These are phyloP conservation scores for Heritiera fomes DNA, from an alignment of 345 rosid species.

Conservation along the genomic window DNA sequence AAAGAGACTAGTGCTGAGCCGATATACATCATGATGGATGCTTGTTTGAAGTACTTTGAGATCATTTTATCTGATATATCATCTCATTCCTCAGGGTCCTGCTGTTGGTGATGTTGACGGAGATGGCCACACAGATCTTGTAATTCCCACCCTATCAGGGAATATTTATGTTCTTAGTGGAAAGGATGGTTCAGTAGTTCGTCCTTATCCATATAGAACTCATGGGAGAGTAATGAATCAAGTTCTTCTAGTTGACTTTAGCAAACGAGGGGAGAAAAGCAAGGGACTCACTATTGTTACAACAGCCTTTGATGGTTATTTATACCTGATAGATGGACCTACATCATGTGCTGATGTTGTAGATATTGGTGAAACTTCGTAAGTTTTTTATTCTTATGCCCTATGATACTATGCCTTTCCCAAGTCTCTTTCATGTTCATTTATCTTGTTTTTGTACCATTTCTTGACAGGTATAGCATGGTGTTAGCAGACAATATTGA, in stretches of 20 bases:
- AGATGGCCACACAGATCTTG: conserved; percentile 93
- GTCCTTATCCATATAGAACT: conserved; percentile 94
- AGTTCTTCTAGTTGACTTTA: conserved; percentile 89
- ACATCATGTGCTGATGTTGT: conserved; percentile 96
- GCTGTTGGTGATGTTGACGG: conserved; percentile 95
- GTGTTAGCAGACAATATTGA: conserved; percentile 98
- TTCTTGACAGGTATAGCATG: conserved; percentile 81
- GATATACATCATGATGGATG: not conserved
- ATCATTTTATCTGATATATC: not conserved
- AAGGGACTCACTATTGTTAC: conserved; percentile 90
- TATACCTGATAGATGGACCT: conserved; percentile 96
- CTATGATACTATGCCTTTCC: conserved; percentile 19
- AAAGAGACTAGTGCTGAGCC: not conserved
- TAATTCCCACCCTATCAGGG: conserved; percentile 90
- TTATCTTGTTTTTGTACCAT: conserved; percentile 21
- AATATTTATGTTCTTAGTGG: conserved; percentile 91
- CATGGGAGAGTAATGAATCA: conserved; percentile 99
- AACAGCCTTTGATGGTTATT: conserved; percentile 93
- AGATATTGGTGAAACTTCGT: conserved; percentile 99
- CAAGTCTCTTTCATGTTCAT: conserved; percentile 14
- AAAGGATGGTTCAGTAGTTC: conserved; percentile 83
- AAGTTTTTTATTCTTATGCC: conserved; percentile 34
- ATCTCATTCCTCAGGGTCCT: conserved; percentile 66
- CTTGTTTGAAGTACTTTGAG: not conserved
- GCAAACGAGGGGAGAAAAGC: conserved; percentile 74